Base-by-base conservation (phyloP, 1,284 basidiomycete species). In the Pyrrhoderma lamaoense region DNA sequence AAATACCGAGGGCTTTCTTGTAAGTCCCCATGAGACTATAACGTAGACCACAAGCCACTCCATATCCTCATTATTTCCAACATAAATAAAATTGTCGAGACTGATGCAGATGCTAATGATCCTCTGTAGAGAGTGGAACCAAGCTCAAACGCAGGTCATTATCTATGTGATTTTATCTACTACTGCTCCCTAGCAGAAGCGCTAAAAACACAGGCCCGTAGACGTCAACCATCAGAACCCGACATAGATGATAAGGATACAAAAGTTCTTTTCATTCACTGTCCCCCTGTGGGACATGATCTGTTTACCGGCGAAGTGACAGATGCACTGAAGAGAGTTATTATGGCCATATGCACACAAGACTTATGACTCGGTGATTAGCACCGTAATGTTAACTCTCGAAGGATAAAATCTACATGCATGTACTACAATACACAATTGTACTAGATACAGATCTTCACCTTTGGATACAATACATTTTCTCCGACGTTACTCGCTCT, bases 121-220 rank as follows among this genome's bases (percentile, higher is more conserved):
- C 11, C 18, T 49, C 27, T 56, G 36, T 59, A 85, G 80, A 70
- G 80, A 64, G 75, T 84, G n/a, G 78, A 80, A 60, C 74, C 79
- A 19, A 87, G 85, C 1, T 76, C 81, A 71, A 85, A 88, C 60
- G 81, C 85, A 18, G 85, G 85, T 0, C 84, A 82, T 61, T 86
- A 81, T 64, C 68, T 87, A n/a, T 82, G 79, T 62, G 85, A 88
- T 66, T 88, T 83, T 64, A 75, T 82, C 55, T 86, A 84, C 63
- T 88, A 84, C 60, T 84, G 84, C 60, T 87, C 85, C 7, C 72
- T 88, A n/a, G 83, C 82, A 4, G 84, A 86, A 62, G 73, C 79
- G 18, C 77, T 73, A 59, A 75, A 80, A 3, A 68, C 68, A 25
- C 68, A 71, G 19, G 70, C 72, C n/a, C n/a, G n/a, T n/a, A 49